Evolutionary conservation across 1,284 basidiomycete genomes (phyloP), one percentile per base, ranked within the genome.

Genomic region (Ustilago vetiveriae): DNA sequence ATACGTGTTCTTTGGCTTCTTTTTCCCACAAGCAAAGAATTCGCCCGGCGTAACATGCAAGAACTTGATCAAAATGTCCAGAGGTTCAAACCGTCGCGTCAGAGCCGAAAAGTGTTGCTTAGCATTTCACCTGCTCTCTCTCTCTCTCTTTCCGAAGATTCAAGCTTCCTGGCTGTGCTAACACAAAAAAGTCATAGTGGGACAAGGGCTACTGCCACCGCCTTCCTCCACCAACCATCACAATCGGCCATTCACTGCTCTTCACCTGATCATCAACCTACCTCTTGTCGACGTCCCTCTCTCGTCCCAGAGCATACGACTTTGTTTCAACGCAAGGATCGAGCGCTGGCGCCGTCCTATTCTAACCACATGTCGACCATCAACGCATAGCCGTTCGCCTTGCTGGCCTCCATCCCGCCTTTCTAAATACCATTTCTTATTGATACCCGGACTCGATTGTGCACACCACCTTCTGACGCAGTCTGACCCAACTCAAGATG

Each of bases 401-500:
- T 16, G 14, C 32, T 23, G 56, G 43, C 48, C 32, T 33, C 16
- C 23, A 39, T 17, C 21, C 32, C 23, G 26, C 24, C 39, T 36
- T 27, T 40, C 22, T 27, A n/a, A n/a, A n/a, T n/a, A n/a, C n/a
- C 23, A 26, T 3, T n/a, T 37, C n/a, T 4, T 19, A 30, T 38
- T 23, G 40, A 44, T 52, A 50, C 39, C 39, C 32, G 24, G 35
- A 39, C 36, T 21, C 30, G 9, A 26, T 21, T 4, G 29, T 22
- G 32, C 43, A 46, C 5, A 16, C 11, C 46, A 14, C 23, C 14
- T 6, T 3, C n/a, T n/a, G n/a, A n/a, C n/a, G n/a, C n/a, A n/a
- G n/a, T n/a, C n/a, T n/a, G n/a, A 7, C 32, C 23, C 3, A 14
- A 16, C 3, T 23, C 62, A 45, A 32, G 21, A 98, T 98, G 94